Conservation (phyloP, 164 flowering plant genomes). For the Santalum album region DNA sequence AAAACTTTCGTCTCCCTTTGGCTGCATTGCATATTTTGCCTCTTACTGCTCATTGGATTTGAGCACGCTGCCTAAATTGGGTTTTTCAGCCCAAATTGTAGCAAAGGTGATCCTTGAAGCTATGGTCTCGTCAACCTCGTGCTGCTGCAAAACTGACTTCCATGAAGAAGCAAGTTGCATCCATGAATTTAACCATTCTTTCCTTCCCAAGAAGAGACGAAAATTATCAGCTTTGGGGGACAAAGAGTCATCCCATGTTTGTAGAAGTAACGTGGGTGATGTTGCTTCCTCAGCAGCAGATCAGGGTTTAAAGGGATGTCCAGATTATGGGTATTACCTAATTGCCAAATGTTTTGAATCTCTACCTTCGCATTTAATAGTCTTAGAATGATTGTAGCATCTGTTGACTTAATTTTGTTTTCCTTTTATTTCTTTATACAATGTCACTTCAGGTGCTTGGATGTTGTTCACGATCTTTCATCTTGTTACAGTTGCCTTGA, state of each 20-base stretch:
- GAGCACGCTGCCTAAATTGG: no score
- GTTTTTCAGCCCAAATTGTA: background rate
- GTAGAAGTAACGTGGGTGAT: constrained; percentile 11
- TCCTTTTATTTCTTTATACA: background rate
- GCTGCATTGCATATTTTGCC: no score
- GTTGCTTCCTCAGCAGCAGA: constrained; percentile 5
- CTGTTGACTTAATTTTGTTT: no score
- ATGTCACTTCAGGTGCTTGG: constrained; percentile 14
- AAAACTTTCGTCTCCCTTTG: no score
- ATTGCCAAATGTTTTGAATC: background rate
- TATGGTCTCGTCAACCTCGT: constrained; percentile 4
- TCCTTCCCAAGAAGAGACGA: constrained; percentile 22
- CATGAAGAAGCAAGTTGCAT: background rate
- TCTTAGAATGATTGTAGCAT: no score
- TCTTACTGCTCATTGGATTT: no score
- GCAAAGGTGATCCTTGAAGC: background rate
- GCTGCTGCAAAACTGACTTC: background rate
- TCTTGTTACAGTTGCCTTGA: constrained; percentile 18
- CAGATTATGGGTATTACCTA: constrained; percentile 13
- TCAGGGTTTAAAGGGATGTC: constrained; percentile 1
- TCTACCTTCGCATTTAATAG: no score
- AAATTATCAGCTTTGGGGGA: constrained; percentile 8
- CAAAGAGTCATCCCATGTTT: constrained; percentile 1
- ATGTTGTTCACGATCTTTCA: constrained; percentile 8
- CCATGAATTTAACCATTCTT: constrained; percentile 3